phyloP scores from a whole-genome alignment of 2,329 filamentous ascomycete species.

The Aureobasidium musti region DNA sequence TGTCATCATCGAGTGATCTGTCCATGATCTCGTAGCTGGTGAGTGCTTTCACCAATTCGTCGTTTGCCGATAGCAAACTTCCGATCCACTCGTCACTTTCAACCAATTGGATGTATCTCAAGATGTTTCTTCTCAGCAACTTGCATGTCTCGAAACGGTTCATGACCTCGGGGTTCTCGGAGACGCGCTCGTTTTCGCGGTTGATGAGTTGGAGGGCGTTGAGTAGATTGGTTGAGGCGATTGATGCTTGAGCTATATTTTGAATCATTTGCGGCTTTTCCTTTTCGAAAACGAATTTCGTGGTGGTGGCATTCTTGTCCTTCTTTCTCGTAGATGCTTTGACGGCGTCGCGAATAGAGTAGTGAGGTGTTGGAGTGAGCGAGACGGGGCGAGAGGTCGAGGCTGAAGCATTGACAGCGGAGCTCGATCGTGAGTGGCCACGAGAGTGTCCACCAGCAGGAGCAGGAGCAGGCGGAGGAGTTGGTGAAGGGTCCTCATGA shows the following conservation, averaged over 20 bases:
- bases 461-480: slow-evolving; percentile 27
- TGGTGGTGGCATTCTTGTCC: slow-evolving; percentile 54
- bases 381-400: slow-evolving; percentile 41
- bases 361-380: slow-evolving; percentile 38
- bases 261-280: slow-evolving; percentile 87
- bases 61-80: slow-evolving; percentile 87
- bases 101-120: slow-evolving; percentile 90
- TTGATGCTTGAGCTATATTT: slow-evolving; percentile 84
- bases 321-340: slow-evolving; percentile 43
- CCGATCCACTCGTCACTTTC: slow-evolving; percentile 92
- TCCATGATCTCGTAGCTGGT: slow-evolving; percentile 96
- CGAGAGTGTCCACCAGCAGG: slow-evolving; percentile 33
- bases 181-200: slow-evolving; percentile 82
- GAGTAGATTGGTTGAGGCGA: slow-evolving; percentile 85
- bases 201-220: slow-evolving; percentile 91
- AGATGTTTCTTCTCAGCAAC: slow-evolving; percentile 74
- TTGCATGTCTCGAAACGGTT: slow-evolving; percentile 85
- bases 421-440: slow-evolving; percentile 34
- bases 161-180: slow-evolving; percentile 74
- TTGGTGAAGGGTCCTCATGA: slow-evolving; percentile 43
- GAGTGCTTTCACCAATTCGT: slow-evolving; percentile 88
- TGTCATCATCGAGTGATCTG: slow-evolving; percentile 74
- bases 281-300: slow-evolving; percentile 77
- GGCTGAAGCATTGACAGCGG: slow-evolving; percentile 37
- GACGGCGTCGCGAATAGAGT: slow-evolving; percentile 34